Evolutionary conservation across 805 yeast genomes (phyloP).

Genomic region (Teunomyces cretensis): DNA sequence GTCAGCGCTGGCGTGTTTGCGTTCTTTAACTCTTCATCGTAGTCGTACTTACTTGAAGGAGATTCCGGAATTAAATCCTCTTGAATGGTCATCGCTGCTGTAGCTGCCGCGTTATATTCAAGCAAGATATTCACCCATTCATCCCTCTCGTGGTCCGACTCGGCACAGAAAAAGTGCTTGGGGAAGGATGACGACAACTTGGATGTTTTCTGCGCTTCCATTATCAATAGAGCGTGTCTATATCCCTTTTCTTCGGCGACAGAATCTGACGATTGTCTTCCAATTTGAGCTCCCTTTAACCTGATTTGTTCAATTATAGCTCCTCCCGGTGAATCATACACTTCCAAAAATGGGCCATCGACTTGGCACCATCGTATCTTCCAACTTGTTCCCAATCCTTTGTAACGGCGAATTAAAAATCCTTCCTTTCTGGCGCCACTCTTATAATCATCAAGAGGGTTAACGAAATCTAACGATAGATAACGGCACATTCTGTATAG

Average conservation of each 20-base stretch:
- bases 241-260: slow-evolving; percentile 49
- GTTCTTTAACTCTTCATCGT: slow-evolving; percentile 13
- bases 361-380: slow-evolving; percentile 67
- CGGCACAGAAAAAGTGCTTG: slow-evolving; percentile 73
- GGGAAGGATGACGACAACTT: slow-evolving; percentile 36
- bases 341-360: slow-evolving; percentile 56
- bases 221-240: slow-evolving; percentile 59
- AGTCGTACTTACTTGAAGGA: slow-evolving; percentile 10
- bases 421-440: slow-evolving; percentile 65
- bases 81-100: not conserved
- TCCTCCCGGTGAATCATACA: slow-evolving; percentile 60
- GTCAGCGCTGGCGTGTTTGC: not conserved
- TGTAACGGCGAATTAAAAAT: slow-evolving; percentile 59
- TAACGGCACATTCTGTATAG: slow-evolving; percentile 58
- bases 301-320: slow-evolving; percentile 51
- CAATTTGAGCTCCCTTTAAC: slow-evolving; percentile 53
- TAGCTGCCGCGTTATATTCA: slow-evolving; percentile 23
- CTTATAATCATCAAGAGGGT: slow-evolving; percentile 53
- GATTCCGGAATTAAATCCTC: slow-evolving; percentile 4
- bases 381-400: slow-evolving; percentile 66
- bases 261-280: slow-evolving; percentile 46
- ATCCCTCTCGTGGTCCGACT: slow-evolving; percentile 73
- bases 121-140: slow-evolving; percentile 58
- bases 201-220: slow-evolving; percentile 44
- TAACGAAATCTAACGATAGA: slow-evolving; percentile 64